Conservation (phyloP, 768 basidiomycete genomes). For the Rhizopogon vulgaris region DNA sequence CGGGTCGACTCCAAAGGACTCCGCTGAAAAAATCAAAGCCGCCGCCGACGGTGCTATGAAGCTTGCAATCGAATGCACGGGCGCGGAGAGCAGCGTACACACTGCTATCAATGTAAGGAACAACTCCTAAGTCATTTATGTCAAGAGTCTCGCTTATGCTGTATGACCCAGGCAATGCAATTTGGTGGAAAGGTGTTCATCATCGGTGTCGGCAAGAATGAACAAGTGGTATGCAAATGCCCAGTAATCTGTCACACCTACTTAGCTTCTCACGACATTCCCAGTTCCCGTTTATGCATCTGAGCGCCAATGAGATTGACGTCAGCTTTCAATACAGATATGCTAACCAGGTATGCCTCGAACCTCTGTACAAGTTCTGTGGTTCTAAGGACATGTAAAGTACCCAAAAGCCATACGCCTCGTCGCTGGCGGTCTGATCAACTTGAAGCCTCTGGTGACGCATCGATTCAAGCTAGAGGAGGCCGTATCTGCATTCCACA, state of each 20-base stretch:
- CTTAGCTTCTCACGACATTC: neutral
- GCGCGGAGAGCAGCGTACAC: conserved; percentile 56
- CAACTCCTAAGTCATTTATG: neutral
- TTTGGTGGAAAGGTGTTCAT: conserved; percentile 68
- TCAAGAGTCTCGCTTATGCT: neutral
- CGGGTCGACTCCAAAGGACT: conserved; percentile 39
- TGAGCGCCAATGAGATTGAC: conserved; percentile 66
- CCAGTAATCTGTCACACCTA: neutral
- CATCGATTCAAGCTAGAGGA: conserved; percentile 69
- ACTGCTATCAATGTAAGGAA: conserved; percentile 48
- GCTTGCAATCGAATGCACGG: conserved; percentile 58
- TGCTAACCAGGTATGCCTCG: conserved; percentile 44
- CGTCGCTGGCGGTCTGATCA: conserved; percentile 65
- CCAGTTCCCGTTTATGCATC: conserved; percentile 69
- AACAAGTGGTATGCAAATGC: conserved; percentile 38
- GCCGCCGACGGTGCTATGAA: conserved; percentile 44
- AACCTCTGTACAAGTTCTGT: neutral
- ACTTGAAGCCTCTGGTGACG: conserved; percentile 76
- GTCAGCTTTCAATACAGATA: conserved; percentile 66
- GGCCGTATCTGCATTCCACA: conserved; percentile 73
- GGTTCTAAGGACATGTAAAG: conserved; percentile 18
- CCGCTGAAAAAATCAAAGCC: conserved; percentile 46
- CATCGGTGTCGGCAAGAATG: conserved; percentile 63
- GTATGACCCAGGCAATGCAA: conserved; percentile 40
- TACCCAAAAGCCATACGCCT: conserved; percentile 85